Evolutionary conservation across 2,329 filamentous ascomycete genomes (phyloP).

Genomic region (Tolypocladium sp.): DNA sequence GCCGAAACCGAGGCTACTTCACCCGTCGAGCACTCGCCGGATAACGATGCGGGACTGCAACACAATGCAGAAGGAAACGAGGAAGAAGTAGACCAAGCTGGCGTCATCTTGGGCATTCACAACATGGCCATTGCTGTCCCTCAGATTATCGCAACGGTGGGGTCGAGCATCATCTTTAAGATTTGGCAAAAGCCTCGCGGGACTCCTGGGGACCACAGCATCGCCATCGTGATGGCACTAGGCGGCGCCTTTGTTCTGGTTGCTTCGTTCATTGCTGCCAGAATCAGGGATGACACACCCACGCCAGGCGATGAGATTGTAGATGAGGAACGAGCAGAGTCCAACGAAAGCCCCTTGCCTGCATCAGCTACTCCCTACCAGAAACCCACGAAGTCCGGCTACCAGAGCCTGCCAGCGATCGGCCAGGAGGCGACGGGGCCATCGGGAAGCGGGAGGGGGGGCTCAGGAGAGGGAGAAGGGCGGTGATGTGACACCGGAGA

Average conservation of each 20-base stretch:
- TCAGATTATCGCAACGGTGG: constrained; percentile 81
- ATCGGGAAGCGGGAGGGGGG: neutral
- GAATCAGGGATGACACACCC: constrained; percentile 52
- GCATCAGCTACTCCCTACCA: neutral
- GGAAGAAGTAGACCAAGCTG: constrained; percentile 64
- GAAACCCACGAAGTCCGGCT: neutral
- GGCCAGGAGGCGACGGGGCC: neutral
- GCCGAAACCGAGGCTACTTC: constrained; percentile 1
- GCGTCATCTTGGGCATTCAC: constrained; percentile 88
- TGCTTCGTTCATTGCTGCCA: constrained; percentile 63
- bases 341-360: neutral
- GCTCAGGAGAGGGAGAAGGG: neutral
- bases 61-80: constrained; percentile 32
- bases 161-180: constrained; percentile 77
- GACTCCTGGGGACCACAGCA: constrained; percentile 74
- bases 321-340: constrained; percentile 30
- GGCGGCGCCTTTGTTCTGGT: constrained; percentile 71
- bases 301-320: constrained; percentile 26
- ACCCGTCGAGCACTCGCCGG: constrained; percentile 1
- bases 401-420: neutral
- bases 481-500: neutral
- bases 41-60: constrained; percentile 14
- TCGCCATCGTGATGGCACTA: constrained; percentile 77
- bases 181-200: constrained; percentile 81
- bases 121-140: constrained; percentile 90